A percentile compares a stretch with the other conserved stretches of the same genome.
Conservation (phyloP, 257 asterid genomes). For the Solanum raphanifolium region DNA sequence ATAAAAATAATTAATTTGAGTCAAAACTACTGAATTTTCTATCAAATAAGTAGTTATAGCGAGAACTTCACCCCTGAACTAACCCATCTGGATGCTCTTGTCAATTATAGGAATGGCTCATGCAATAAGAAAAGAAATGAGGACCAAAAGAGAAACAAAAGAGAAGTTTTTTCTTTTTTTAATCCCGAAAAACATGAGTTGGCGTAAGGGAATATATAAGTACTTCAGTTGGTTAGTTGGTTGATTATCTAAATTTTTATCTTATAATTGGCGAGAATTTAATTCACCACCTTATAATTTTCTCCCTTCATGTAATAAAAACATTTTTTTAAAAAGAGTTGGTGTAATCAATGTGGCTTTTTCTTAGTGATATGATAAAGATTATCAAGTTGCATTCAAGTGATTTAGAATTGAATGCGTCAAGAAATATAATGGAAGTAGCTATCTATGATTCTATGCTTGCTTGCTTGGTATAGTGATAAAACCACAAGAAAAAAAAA, state of each 20-base stretch:
- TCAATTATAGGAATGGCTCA: background rate
- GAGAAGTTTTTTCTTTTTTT: background rate
- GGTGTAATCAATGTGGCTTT: background rate
- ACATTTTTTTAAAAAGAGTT: background rate
- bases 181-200: background rate
- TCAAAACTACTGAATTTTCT: background rate
- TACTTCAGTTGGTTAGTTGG: background rate
- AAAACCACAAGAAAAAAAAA: background rate
- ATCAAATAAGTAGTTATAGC: background rate
- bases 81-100: background rate
- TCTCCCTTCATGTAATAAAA: background rate
- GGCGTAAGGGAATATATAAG: too few relatives aligned
- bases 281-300: too few relatives aligned
- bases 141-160: background rate
- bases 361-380: background rate
- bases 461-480: background rate
- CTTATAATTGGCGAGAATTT: too few relatives aligned
- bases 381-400: background rate
- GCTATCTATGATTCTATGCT: background rate
- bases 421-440: background rate
- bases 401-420: background rate
- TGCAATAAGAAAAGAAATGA: background rate
- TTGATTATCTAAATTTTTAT: background rate
- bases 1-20: background rate
- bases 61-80: background rate